These are phyloP conservation scores for Heimioporus sp. DNA, from an alignment of 768 basidiomycete genomes.

Conservation along the genomic window DNA sequence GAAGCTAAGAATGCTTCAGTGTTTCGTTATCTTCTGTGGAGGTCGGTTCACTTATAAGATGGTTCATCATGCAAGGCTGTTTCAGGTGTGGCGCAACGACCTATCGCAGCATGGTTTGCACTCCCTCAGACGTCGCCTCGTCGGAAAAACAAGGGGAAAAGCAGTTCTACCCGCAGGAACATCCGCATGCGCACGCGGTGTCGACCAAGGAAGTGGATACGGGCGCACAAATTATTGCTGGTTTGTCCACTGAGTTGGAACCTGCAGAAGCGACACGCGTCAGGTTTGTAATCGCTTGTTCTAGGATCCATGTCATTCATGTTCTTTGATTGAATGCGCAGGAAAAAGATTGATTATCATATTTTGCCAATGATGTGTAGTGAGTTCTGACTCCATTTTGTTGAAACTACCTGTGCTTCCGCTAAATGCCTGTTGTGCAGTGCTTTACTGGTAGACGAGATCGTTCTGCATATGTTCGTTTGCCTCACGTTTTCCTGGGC, in stretches of 20 bases:
- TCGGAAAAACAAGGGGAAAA: slow-evolving; percentile 15
- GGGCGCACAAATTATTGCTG: slow-evolving; percentile 55
- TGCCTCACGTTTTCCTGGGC: neutral
- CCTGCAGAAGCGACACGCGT: slow-evolving; percentile 51
- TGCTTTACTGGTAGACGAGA: slow-evolving; percentile 48
- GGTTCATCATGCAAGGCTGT: neutral
- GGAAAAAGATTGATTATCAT: slow-evolving; percentile 64
- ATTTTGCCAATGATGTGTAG: slow-evolving; percentile 72
- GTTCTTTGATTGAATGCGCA: slow-evolving; percentile 9
- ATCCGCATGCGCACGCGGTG: slow-evolving; percentile 18
- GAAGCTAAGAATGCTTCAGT: neutral
- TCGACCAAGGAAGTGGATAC: slow-evolving; percentile 56
- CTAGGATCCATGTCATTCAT: neutral
- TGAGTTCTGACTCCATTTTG: slow-evolving; percentile 33
- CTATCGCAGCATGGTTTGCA: no score
- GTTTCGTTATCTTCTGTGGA: neutral
- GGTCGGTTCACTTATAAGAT: slow-evolving; percentile 6
- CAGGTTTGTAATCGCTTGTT: slow-evolving; percentile 34
- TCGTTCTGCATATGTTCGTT: neutral
- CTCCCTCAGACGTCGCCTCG: slow-evolving; percentile 9
- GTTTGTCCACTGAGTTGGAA: slow-evolving; percentile 43
- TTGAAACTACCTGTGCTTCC: neutral
- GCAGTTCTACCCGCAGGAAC: neutral
- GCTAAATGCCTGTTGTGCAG: slow-evolving; percentile 26
- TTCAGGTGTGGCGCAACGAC: neutral